Evolutionary conservation across 257 asterid species (phyloP), one percentile per base, ranked within the genome.

Genomic region (Anisodus tanguticus): DNA sequence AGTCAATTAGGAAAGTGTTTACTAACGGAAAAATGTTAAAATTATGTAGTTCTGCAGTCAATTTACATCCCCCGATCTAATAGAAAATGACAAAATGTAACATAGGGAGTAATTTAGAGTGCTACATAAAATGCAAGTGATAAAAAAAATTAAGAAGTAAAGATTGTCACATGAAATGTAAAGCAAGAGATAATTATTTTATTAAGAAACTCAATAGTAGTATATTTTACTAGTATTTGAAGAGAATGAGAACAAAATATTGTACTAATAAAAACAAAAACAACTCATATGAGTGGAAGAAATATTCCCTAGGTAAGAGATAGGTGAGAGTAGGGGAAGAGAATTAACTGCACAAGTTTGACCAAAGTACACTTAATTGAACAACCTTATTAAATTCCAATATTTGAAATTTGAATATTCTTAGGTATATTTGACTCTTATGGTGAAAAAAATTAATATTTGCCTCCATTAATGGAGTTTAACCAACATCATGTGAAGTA

Each of bases 161-260:
- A 17, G 16, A 54, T 12, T 59, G 66, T 59, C 8, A 59, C 66
- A 2, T 59, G 3, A 17, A 17, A 8, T 80, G 64, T 45, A 59
- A 17, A 17, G 4, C 2, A n/a, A 59, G 10, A 3, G 26, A 83
- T 79, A 47, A 84, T 71, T 22, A 11, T 74, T 17, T 80, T 19
- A 79, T 69, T 55, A n/a, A n/a, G 15, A 41, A 47, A 12, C 59
- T 54, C 4, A 74, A 4, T 3, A 71, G 35, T 1, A 15, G 49
- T 77, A 77, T 10, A 53, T 10, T 13, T 51, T 22, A 22, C 26
- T 22, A 54, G 6, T 26, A 54, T 26, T 71, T 64, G 58, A 59
- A 81, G 84, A 89, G 87, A 83, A 88, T 85, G 88, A 68, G 84
- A 84, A 76, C 84, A 86, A 87, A 81, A 79, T 58, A 26, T 85